These are phyloP conservation scores for Dothiorella sarmentorum DNA, from an alignment of 2,329 filamentous ascomycete genomes.

Conservation along the genomic window DNA sequence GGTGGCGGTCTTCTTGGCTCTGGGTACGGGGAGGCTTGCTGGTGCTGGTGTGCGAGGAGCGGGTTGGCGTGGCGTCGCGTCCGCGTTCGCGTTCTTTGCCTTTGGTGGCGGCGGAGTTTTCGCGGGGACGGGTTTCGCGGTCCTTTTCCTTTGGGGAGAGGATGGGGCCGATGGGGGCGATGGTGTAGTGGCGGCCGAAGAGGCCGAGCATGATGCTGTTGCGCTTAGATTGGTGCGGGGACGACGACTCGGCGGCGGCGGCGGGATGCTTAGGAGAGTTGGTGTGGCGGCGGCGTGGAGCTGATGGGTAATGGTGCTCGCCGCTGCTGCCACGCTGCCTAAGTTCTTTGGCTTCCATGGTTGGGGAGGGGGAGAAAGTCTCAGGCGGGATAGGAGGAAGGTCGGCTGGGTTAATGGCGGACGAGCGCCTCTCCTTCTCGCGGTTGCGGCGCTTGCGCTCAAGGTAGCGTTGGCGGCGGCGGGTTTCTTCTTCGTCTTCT, in stretches of 20 bases:
- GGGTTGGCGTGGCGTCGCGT: neutral
- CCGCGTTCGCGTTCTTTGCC: neutral
- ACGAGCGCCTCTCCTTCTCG: neutral
- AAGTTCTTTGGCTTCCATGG: conserved; percentile 2
- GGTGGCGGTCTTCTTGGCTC: conserved; percentile 6
- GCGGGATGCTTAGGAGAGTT: neutral
- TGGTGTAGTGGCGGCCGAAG: neutral
- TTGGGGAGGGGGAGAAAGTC: neutral
- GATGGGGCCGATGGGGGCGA: neutral
- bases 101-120: neutral
- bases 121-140: neutral
- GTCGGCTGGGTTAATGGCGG: neutral
- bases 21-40: neutral
- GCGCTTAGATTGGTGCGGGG: neutral
- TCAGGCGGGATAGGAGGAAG: neutral
- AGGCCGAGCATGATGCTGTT: neutral
- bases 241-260: no score
- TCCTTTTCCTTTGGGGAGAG: neutral
- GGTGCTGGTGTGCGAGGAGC: neutral
- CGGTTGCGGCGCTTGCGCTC: neutral
- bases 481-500: neutral
- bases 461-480: neutral
- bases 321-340: neutral
- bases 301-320: neutral
- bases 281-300: conserved; percentile 5